A percentile compares a stretch with the other conserved stretches of the same genome.
Evolutionary conservation across 768 basidiomycete species (phyloP).

Genomic region (Russula abietina): DNA sequence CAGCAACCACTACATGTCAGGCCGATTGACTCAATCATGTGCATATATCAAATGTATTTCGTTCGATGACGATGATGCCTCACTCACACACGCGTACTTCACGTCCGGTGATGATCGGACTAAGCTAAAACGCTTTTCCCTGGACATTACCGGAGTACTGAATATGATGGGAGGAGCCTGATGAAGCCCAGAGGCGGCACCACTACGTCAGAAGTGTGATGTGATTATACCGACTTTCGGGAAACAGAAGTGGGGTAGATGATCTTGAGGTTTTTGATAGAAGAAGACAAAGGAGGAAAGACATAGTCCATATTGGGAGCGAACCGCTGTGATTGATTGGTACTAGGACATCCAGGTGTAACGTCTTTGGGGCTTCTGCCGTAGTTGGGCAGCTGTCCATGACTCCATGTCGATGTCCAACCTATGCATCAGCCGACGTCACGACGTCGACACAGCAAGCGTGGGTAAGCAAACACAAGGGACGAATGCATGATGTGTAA

Average conservation of each 20-base stretch:
- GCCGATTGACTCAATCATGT: background rate
- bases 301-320: constrained; percentile 10
- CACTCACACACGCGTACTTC: background rate
- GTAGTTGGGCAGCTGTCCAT: constrained; percentile 8
- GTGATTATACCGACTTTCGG: too few species aligned
- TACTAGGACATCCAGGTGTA: background rate
- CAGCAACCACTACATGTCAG: background rate
- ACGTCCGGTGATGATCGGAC: constrained; percentile 13
- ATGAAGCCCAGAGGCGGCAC: too few species aligned
- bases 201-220: too few species aligned
- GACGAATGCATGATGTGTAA: background rate
- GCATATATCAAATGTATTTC: background rate
- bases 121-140: background rate
- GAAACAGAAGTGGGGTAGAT: constrained; percentile 6
- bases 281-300: constrained; percentile 10
- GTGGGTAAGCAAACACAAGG: background rate
- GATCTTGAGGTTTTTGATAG: constrained; percentile 1
- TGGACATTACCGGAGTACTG: background rate
- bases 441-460: background rate
- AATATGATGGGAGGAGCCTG: too few species aligned
- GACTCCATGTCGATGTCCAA: constrained; percentile 5
- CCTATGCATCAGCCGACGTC: background rate
- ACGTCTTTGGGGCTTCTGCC: constrained; percentile 7
- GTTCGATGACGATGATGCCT: constrained; percentile 4
- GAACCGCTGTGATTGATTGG: background rate